Percentiles rank a stretch among this genome's conserved stretches.
Conservation (phyloP, 805 yeast genomes). For the Ogataea sp. region DNA sequence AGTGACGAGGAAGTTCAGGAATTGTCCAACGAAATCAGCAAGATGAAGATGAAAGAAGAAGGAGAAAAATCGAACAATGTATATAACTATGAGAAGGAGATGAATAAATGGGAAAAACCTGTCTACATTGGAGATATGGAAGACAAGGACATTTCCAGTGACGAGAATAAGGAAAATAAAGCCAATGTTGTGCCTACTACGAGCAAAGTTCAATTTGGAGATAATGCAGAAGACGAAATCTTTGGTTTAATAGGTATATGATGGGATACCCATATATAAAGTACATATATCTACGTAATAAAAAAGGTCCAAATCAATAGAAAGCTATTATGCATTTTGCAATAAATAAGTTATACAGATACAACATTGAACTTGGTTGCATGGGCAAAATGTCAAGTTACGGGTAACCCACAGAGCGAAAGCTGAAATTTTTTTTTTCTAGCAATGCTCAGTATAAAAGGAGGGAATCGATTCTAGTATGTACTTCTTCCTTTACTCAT, state of each 20-base stretch:
- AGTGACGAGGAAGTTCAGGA: constrained; percentile 31
- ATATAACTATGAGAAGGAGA: constrained; percentile 59
- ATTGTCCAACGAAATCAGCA: constrained; percentile 25
- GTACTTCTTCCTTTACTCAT: constrained; percentile 14
- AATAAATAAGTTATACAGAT: too few species aligned
- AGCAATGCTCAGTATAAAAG: constrained; percentile 1
- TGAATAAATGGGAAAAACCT: constrained; percentile 43
- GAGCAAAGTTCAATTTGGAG: constrained; percentile 21
- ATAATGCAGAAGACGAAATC: constrained; percentile 20
- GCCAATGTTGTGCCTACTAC: neutral
- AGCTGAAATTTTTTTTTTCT: too few species aligned
- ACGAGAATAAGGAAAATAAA: neutral
- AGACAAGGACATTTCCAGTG: neutral
- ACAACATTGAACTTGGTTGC: too few species aligned
- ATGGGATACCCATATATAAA: too few species aligned
- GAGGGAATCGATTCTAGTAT: neutral
- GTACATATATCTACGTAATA: neutral
- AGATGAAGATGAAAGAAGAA: constrained; percentile 27
- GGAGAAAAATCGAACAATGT: constrained; percentile 25
- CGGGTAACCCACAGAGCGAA: too few species aligned
- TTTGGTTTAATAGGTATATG: constrained; percentile 7
- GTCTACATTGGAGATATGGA: constrained; percentile 14
- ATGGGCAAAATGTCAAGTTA: too few species aligned
- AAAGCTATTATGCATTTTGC: too few species aligned
- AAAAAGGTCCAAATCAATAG: too few species aligned